phyloP scores from a whole-genome alignment of 129 eudicot genomes.

The Arctium lappa region DNA sequence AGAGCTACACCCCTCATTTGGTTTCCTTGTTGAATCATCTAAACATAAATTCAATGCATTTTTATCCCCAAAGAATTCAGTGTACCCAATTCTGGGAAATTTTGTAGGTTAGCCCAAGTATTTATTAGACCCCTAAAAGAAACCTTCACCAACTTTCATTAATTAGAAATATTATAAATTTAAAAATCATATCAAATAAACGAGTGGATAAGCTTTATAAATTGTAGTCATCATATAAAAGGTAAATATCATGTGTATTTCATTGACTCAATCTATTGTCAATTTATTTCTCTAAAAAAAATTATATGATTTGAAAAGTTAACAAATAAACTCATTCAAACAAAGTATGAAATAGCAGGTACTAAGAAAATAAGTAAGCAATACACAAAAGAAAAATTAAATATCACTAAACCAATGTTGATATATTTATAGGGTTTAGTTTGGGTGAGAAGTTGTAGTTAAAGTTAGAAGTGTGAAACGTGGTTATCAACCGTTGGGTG shows the following conservation, averaged over 20 bases:
- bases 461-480: too few species aligned
- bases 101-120: constrained; percentile 57
- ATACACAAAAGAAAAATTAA: too few species aligned
- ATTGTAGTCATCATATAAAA: neutral
- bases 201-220: neutral
- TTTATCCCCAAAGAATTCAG: constrained; percentile 43
- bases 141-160: neutral
- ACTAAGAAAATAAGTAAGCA: too few species aligned
- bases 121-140: constrained; percentile 38
- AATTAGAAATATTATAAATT: neutral
- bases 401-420: too few species aligned
- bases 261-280: too few species aligned
- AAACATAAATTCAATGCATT: constrained; percentile 61
- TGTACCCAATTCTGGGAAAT: constrained; percentile 54
- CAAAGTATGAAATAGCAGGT: too few species aligned
- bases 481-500: too few species aligned
- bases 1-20: constrained; percentile 26
- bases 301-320: too few species aligned
- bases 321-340: too few species aligned
- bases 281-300: too few species aligned
- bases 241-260: neutral
- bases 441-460: too few species aligned
- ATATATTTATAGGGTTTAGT: too few species aligned
- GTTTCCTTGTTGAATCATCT: constrained; percentile 48
- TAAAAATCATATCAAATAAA: neutral